Conservation (phyloP, 495 filamentous ascomycete genomes). For the Penicillium paradoxum region DNA sequence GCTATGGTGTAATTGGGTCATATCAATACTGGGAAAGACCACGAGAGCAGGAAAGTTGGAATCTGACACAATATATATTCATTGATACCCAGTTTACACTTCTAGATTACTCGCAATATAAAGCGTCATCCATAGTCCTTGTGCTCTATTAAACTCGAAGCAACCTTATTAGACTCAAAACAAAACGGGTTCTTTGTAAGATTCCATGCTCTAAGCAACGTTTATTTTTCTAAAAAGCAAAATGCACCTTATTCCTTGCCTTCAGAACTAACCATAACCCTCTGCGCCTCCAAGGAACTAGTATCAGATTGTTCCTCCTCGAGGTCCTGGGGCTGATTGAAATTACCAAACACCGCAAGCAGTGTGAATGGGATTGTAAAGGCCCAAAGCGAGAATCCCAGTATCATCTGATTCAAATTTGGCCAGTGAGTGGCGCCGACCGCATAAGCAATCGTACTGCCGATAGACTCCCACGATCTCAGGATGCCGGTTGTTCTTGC, state of each 20-base stretch:
- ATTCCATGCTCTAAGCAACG: background rate
- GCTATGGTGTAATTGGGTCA: background rate
- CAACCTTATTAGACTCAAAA: background rate
- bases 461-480: constrained; percentile 46
- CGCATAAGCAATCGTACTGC: constrained; percentile 45
- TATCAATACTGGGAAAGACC: too few species aligned
- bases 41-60: too few species aligned
- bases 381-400: constrained; percentile 15
- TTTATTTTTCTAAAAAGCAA: background rate
- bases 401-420: constrained; percentile 18
- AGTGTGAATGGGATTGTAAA: constrained; percentile 18
- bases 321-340: constrained; percentile 3
- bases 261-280: constrained; percentile 1
- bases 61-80: too few species aligned
- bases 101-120: too few species aligned
- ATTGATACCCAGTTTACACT: too few species aligned
- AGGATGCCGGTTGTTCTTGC: constrained; percentile 46
- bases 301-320: background rate
- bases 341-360: constrained; percentile 16
- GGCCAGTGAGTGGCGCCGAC: constrained; percentile 37
- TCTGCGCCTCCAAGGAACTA: constrained; percentile 15
- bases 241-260: background rate
- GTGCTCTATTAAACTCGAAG: background rate
- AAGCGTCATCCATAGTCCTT: too few species aligned
- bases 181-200: background rate